phyloP scores from a whole-genome alignment of 371 early-diverging fungal genomes.

The Mortierella sp. region DNA sequence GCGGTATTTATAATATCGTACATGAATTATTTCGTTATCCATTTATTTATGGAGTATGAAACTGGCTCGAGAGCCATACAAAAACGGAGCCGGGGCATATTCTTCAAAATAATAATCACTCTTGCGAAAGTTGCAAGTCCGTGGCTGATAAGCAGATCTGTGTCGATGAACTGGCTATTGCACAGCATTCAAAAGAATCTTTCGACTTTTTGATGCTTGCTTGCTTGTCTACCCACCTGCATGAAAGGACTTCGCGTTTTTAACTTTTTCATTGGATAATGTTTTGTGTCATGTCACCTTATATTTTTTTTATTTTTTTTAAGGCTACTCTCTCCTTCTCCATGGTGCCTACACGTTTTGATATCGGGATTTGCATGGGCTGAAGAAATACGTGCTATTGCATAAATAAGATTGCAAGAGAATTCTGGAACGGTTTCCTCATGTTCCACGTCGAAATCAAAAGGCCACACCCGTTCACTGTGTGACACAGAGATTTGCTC shows the following conservation, averaged over 20 bases:
- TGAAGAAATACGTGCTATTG: too few relatives aligned
- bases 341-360: neutral
- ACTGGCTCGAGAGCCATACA: neutral
- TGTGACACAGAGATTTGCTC: neutral
- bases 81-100: neutral
- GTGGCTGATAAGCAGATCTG: neutral
- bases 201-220: neutral
- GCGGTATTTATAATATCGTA: too few relatives aligned
- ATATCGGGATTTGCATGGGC: neutral
- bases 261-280: neutral
- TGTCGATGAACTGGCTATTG: neutral
- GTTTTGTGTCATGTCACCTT: neutral
- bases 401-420: neutral
- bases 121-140: neutral
- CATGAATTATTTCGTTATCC: too few relatives aligned
- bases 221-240: neutral
- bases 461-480: neutral
- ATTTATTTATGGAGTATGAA: conserved; percentile 4
- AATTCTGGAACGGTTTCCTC: neutral
- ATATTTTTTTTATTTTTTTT: too few relatives aligned
- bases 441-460: neutral
- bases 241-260: neutral
- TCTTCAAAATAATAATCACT: neutral
- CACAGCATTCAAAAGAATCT: neutral
- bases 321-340: neutral